Evolutionary conservation across 2,329 filamentous ascomycete species (phyloP), one percentile per base, ranked within the genome.

Genomic region (Ambrosiella beaveri): DNA sequence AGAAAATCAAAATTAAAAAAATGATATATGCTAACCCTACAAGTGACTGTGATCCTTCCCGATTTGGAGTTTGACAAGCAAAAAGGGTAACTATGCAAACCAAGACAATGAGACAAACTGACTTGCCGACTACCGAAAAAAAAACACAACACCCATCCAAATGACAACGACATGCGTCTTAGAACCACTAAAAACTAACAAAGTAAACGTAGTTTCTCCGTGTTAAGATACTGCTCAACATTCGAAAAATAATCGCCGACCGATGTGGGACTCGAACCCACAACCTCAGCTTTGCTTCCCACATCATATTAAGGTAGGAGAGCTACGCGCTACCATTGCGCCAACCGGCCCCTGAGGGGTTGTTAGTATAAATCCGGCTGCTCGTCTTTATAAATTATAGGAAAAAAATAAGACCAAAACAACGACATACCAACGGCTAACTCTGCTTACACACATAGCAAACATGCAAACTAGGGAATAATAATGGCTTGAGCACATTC

Each of bases 271-370:
- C 59, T 60, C 59, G 59, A 60, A 60, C 59, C 59, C 59, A 60
- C 59, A 60, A 51, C 59, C 59, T 60, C 59, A 58, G 59, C 59
- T 60, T 60, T 52, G 27, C 41, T 54, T 36, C 49, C 8, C 6
- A 50, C 17, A 52, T n/a, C 11, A 7, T 38, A 27, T 15, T n/a
- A 9, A 19, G 1, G n/a, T 60, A 60, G 59, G 59, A 60, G 59
- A 60, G 59, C 59, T 57, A 53, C 59, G 59, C 59, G 59, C 59
- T 60, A 60, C 59, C 59, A 60, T 60, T 60, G 59, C 59, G 59
- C 59, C 59, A 60, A 60, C 59, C 59, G 59, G 54, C 59, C 59
- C 17, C 39, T 13, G 2, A 15, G 27, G 8, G 7, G 12, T 51
- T 27, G 12, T 52, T 47, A 53, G 53, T 51, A 51, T 37, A 47